Percentiles rank a stretch among this genome's conserved stretches.
Conservation (phyloP, 2,329 filamentous ascomycete species). For the Cladophialophora yegresii region DNA sequence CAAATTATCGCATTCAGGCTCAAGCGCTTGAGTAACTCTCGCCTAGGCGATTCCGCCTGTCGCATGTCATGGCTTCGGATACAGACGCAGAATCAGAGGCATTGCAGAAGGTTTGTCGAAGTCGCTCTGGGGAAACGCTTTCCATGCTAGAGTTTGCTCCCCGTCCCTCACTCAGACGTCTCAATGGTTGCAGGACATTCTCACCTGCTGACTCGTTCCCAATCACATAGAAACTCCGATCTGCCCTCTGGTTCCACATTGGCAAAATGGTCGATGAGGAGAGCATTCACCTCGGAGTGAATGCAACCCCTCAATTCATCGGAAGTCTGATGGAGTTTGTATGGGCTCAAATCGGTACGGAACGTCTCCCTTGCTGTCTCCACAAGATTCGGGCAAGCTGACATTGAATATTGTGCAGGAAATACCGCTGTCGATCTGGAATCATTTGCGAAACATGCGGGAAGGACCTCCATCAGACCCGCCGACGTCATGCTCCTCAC, state of each 20-base stretch:
- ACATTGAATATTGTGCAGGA: constrained; percentile 43
- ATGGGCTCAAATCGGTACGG: constrained; percentile 80
- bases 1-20: background rate
- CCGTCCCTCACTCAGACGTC: background rate
- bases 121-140: background rate
- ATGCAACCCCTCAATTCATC: constrained; percentile 90
- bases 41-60: too few relatives aligned
- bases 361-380: constrained; percentile 17
- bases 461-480: constrained; percentile 74
- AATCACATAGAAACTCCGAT: constrained; percentile 59
- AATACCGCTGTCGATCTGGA: constrained; percentile 63
- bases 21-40: background rate
- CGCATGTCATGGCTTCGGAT: constrained; percentile 12
- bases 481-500: constrained; percentile 87
- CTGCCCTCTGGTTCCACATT: constrained; percentile 79
- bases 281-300: constrained; percentile 69
- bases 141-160: background rate
- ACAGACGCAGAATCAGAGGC: constrained; percentile 22
- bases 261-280: constrained; percentile 89
- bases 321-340: constrained; percentile 81
- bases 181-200: constrained; percentile 34
- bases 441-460: constrained; percentile 72
- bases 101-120: constrained; percentile 25
- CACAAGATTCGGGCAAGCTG: background rate
- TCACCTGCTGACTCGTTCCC: background rate